Conservation (phyloP, 495 filamentous ascomycete species). For the Penicillium waksmanii region DNA sequence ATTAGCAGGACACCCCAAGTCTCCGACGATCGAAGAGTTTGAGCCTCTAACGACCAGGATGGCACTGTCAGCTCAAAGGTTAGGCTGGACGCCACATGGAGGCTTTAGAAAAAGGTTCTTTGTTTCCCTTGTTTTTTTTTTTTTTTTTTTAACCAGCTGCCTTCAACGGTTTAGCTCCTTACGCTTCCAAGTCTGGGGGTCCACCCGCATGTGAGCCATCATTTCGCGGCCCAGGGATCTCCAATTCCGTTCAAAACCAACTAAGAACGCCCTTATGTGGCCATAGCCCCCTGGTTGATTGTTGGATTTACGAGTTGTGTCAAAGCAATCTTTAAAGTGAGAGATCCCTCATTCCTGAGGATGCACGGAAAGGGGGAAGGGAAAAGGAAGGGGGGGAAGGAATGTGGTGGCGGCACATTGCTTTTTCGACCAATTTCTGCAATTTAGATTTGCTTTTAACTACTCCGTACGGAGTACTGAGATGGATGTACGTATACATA, state of each 20-base stretch:
- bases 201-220: slow-evolving; percentile 25
- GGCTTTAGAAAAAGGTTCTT: neutral
- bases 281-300: neutral
- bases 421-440: slow-evolving; percentile 1
- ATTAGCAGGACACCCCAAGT: slow-evolving; percentile 15
- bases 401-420: neutral
- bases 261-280: neutral
- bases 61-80: slow-evolving; percentile 19
- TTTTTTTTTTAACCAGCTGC: slow-evolving; percentile 16
- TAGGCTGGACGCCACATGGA: slow-evolving; percentile 9
- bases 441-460: neutral
- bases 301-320: neutral
- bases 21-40: slow-evolving; percentile 27
- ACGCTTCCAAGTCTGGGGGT: slow-evolving; percentile 4
- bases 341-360: slow-evolving; percentile 2
- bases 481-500: neutral
- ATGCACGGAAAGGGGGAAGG: neutral
- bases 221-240: slow-evolving; percentile 15
- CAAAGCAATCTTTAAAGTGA: neutral
- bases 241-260: slow-evolving; percentile 4
- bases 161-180: slow-evolving; percentile 24
- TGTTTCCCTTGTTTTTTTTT: neutral
- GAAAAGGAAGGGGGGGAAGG: neutral
- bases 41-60: slow-evolving; percentile 26
- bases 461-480: neutral